Conservation (phyloP, 371 early-diverging fungal species). For the Batrachochytrium dendrobatidis region DNA sequence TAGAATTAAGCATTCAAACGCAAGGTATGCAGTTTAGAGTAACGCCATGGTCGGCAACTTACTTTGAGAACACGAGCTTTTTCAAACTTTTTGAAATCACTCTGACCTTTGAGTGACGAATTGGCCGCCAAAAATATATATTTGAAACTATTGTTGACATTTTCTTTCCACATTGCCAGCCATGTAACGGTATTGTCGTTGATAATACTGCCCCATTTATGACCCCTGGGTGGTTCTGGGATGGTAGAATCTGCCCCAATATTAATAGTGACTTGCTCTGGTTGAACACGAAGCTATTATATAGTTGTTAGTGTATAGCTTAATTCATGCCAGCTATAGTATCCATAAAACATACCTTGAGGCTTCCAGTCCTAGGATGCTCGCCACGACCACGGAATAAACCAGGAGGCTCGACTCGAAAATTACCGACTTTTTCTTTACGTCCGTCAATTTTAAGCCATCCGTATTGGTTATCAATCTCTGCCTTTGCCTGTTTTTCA, state of each 20-base stretch:
- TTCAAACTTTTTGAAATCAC: constrained; percentile 94
- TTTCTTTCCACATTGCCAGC: constrained; percentile 97
- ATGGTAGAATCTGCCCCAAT: constrained; percentile 69
- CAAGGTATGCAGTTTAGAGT: background rate
- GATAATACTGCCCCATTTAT: constrained; percentile 78
- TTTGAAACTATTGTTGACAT: constrained; percentile 82
- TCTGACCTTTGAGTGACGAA: constrained; percentile 90
- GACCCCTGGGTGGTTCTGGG: constrained; percentile 83
- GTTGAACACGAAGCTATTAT: constrained; percentile 70
- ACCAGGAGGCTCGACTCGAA: constrained; percentile 92
- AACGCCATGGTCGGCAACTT: constrained; percentile 6
- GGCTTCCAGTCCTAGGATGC: constrained; percentile 89
- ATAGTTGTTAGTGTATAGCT: background rate
- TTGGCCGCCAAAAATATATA: constrained; percentile 91
- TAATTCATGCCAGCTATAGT: background rate
- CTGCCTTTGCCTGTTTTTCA: constrained; percentile 64
- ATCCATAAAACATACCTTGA: constrained; percentile 54
- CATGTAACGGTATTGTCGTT: constrained; percentile 92
- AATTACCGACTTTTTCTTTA: constrained; percentile 96
- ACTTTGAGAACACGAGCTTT: constrained; percentile 86
- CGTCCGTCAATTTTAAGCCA: constrained; percentile 78
- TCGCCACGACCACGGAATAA: constrained; percentile 94
- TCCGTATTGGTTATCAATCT: constrained; percentile 68
- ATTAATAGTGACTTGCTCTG: constrained; percentile 92
- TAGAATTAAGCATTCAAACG: background rate